Conservation (phyloP, 495 filamentous ascomycete genomes). For the Hypomontagnella monticulosa region DNA sequence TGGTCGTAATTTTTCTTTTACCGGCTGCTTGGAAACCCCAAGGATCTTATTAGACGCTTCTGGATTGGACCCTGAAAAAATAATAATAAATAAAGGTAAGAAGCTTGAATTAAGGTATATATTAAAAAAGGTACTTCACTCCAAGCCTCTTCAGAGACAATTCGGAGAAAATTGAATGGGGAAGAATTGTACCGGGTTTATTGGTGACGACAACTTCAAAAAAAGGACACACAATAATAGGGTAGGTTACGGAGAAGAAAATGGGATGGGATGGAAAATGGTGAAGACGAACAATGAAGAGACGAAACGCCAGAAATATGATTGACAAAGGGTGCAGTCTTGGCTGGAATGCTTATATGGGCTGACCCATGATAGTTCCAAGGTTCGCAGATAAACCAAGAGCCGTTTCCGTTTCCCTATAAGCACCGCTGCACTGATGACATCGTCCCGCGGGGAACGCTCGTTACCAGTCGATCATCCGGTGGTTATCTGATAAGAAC, state of each 20-base stretch:
- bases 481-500: slow-evolving; percentile 45
- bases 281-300: slow-evolving; percentile 16
- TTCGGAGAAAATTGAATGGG: neutral
- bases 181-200: slow-evolving; percentile 1
- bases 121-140: slow-evolving; percentile 10
- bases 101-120: slow-evolving; percentile 19
- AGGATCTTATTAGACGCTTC: slow-evolving; percentile 30
- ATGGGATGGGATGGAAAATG: slow-evolving; percentile 19
- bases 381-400: slow-evolving; percentile 44
- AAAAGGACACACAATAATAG: slow-evolving; percentile 2
- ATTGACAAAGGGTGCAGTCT: slow-evolving; percentile 31
- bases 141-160: slow-evolving; percentile 12
- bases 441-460: slow-evolving; percentile 40
- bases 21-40: slow-evolving; percentile 36
- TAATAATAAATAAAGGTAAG: slow-evolving; percentile 13
- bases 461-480: slow-evolving; percentile 42
- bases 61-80: slow-evolving; percentile 37
- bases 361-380: slow-evolving; percentile 38
- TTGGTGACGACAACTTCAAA: slow-evolving; percentile 31
- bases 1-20: slow-evolving; percentile 33
- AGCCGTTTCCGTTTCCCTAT: slow-evolving; percentile 39
- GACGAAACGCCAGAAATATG: slow-evolving; percentile 26
- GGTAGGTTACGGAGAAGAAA: slow-evolving; percentile 9
- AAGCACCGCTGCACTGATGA: slow-evolving; percentile 40
- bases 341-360: slow-evolving; percentile 41